Percentiles rank a stretch among this genome's conserved stretches.
These are phyloP conservation scores for Lentinula detonsa DNA, from an alignment of 768 basidiomycete species.

Conservation along the genomic window DNA sequence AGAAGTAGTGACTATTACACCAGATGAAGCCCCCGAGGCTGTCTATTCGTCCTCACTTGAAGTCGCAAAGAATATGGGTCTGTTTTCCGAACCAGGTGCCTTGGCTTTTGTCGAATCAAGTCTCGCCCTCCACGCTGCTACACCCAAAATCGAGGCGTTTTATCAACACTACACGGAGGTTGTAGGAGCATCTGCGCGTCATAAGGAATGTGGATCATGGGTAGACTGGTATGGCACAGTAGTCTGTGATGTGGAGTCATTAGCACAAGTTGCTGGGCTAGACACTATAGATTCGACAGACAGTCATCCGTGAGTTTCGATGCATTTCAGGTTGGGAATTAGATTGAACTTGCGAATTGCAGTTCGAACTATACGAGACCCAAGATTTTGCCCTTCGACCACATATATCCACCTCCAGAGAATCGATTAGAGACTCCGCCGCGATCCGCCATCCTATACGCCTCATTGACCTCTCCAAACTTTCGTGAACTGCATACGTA, in stretches of 20 bases:
- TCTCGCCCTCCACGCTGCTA: constrained; percentile 71
- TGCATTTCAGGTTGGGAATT: not conserved
- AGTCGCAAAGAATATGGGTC: constrained; percentile 37
- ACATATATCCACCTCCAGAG: constrained; percentile 51
- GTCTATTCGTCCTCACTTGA: constrained; percentile 51
- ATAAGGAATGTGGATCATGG: constrained; percentile 58
- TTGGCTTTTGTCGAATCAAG: constrained; percentile 61
- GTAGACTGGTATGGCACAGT: constrained; percentile 79
- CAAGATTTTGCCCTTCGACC: constrained; percentile 70
- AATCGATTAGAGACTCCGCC: constrained; percentile 39
- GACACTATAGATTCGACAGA: constrained; percentile 40
- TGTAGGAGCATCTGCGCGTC: constrained; percentile 16
- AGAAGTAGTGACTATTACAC: constrained; percentile 27
- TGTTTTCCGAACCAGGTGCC: constrained; percentile 43
- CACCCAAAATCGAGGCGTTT: constrained; percentile 80
- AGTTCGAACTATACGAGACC: constrained; percentile 32
- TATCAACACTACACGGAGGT: constrained; percentile 61
- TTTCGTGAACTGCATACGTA: constrained; percentile 69
- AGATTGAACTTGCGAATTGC: not conserved
- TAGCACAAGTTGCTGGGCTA: constrained; percentile 45
- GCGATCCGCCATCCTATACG: constrained; percentile 76
- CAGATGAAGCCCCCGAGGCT: constrained; percentile 39
- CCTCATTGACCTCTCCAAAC: constrained; percentile 53
- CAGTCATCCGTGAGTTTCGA: constrained; percentile 20
- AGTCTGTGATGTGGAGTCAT: constrained; percentile 60